Base-by-base conservation (phyloP, 1,139 yeast genomes). In the Spathaspora sp. region DNA sequence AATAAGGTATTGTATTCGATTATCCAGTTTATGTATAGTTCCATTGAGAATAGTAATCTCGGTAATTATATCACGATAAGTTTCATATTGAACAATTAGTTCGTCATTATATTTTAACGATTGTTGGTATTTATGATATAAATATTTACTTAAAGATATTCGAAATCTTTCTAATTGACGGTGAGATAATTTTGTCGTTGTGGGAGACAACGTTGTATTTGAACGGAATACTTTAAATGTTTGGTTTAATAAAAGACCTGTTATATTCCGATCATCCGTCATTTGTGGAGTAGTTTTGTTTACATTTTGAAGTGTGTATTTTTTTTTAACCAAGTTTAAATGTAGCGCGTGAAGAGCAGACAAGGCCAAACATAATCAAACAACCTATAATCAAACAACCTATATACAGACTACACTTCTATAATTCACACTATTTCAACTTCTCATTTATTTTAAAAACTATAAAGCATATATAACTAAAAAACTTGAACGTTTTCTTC, bases 191-290 rank as follows among this genome's bases (percentile, higher is more conserved):
- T 42, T 43, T 9, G 54, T 29, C 4, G 38, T 27, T 5, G 40
- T 11, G 17, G 47, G 42, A 2, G 53, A 43, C 24, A 50, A 42
- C 8, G 51, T 17, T 5, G 54, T 46, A 44, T 56, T 60, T 25
- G 59, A 44, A 36, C 56, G 56, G 37, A 50, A 56, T 5, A 56
- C 43, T 37, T 53, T 55, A 46, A 58, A 60, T 2, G 60, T 54
- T 48, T 56, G 63, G 41, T 56, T 55, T 31, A 56, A 17, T 17
- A 51, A 24, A 38, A 50, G 33, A 2, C 44, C 25, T 17, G 47
- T 24, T 29, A 47, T 45, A 27, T 33, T 27, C 36, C 47, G 24
- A 26, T 48, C 43, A 20, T 45, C 43, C 7, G 48, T 17, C 51
- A 48, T 48, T 31, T 15, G 36, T 31, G 36, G 9, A 15, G 36